Evolutionary conservation across 176 grass and related monocot genomes (phyloP).

Genomic region (Oryza coarctata): DNA sequence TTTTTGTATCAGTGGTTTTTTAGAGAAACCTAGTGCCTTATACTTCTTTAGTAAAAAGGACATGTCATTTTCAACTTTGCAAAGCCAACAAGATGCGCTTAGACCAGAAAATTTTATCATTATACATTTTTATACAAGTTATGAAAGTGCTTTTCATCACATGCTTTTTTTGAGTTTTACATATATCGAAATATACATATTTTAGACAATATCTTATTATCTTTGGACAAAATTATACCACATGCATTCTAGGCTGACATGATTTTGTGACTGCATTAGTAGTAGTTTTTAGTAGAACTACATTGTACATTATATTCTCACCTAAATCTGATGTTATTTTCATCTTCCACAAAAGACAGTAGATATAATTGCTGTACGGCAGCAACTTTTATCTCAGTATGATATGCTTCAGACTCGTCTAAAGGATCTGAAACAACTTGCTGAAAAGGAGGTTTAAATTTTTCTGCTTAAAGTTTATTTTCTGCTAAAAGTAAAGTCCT

Average conservation of each 20-base stretch:
- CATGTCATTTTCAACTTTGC: background rate
- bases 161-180: background rate
- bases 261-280: background rate
- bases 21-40: background rate
- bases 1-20: background rate
- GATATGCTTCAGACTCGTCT: slow-evolving; percentile 83
- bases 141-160: background rate
- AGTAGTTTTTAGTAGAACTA: background rate
- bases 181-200: background rate
- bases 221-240: background rate
- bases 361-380: slow-evolving; percentile 71
- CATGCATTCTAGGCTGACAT: background rate
- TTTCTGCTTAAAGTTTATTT: slow-evolving; percentile 23
- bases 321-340: slow-evolving; percentile 23
- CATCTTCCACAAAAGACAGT: slow-evolving; percentile 82
- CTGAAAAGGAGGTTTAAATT: slow-evolving; percentile 76
- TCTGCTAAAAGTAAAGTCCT: slow-evolving; percentile 5
- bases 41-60: background rate
- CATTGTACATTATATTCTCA: slow-evolving; percentile 28
- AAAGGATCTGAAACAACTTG: slow-evolving; percentile 70
- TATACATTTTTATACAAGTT: background rate
- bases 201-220: background rate
- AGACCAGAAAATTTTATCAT: background rate
- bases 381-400: slow-evolving; percentile 95
- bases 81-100: background rate